phyloP scores from a whole-genome alignment of 441 rosid species.

The Pelargonium citronellum region DNA sequence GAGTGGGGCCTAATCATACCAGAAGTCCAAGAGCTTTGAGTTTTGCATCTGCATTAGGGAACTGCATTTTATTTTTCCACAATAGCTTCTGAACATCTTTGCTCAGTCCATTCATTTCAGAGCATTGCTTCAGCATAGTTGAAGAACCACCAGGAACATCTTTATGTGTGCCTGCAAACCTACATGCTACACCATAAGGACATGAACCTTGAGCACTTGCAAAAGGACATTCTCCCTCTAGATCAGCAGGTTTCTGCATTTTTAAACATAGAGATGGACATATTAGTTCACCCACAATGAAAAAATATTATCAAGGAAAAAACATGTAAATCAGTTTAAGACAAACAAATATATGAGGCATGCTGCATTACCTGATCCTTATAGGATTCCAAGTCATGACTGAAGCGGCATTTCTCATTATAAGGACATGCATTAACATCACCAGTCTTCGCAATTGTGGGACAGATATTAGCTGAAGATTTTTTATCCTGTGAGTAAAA shows the following conservation, averaged over 20 bases:
- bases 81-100: slow-evolving; percentile 80
- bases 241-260: slow-evolving; percentile 75
- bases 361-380: slow-evolving; percentile 53
- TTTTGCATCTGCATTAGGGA: slow-evolving; percentile 62
- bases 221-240: slow-evolving; percentile 87
- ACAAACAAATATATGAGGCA: background rate
- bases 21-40: slow-evolving; percentile 62
- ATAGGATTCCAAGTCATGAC: slow-evolving; percentile 71
- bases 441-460: slow-evolving; percentile 63
- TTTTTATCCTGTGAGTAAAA: slow-evolving; percentile 42
- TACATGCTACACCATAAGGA: slow-evolving; percentile 73
- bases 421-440: slow-evolving; percentile 57
- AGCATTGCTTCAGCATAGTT: slow-evolving; percentile 20
- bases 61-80: slow-evolving; percentile 77
- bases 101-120: slow-evolving; percentile 57
- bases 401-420: slow-evolving; percentile 62
- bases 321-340: background rate
- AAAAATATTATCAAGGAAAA: background rate
- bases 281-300: background rate
- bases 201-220: slow-evolving; percentile 42
- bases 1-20: slow-evolving; percentile 36
- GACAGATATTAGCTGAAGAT: slow-evolving; percentile 54
- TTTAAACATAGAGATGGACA: slow-evolving; percentile 8
- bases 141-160: slow-evolving; percentile 21
- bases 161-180: slow-evolving; percentile 65